Base-by-base conservation (phyloP, 1,139 yeast species). In the Nematodospora anomalae region DNA sequence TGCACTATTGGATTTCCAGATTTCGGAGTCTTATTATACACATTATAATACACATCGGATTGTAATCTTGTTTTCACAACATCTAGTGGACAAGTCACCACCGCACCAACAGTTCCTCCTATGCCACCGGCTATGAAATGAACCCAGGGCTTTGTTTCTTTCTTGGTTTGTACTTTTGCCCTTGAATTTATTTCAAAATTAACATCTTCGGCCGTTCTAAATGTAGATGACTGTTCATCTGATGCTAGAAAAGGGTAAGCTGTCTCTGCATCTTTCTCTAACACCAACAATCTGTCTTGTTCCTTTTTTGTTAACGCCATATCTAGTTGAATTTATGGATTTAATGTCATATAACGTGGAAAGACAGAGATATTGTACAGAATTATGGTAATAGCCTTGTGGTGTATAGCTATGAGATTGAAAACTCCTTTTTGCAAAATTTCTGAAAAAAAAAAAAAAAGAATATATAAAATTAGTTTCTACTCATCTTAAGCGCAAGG, bases 51-150 rank as follows among this genome's bases (percentile, higher is more conserved):
- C 12, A 82, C 87, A 55, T 90, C 96, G 40, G 95, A 84, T 58
- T 94, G 99, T 39, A 94, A 68, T 51, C 99, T 74, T 0, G 99
- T 94, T 57, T 94, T 94, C 32, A 94, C 96, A 37, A 94, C 96
- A 62, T 94, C 99, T 44, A 94, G 75, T 0, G 99, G 99, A 50
- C 96, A 84, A 0, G 98, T 94, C 38, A 82, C 82, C 2, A 90
- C 65, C 1, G 98, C 96, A 12, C 98, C 99, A 13, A 94, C 87
- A 96, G 92, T 92, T 8, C 98, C 99, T 25, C 97, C 98, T 18
- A 86, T 53, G 26, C 97, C 98, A 28, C 98, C 98, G n/a, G 98
- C 97, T n/a, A 90, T 86, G 57, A 90, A 92, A 62, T 90, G 97
- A 6, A 90, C 88, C 96, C 97, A 90, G 37, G 95, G 95, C 49